A percentile compares a stretch with the other conserved stretches of the same genome.
Evolutionary conservation across 768 basidiomycete species (phyloP).

Genomic region (Lactarius sanguifluus): DNA sequence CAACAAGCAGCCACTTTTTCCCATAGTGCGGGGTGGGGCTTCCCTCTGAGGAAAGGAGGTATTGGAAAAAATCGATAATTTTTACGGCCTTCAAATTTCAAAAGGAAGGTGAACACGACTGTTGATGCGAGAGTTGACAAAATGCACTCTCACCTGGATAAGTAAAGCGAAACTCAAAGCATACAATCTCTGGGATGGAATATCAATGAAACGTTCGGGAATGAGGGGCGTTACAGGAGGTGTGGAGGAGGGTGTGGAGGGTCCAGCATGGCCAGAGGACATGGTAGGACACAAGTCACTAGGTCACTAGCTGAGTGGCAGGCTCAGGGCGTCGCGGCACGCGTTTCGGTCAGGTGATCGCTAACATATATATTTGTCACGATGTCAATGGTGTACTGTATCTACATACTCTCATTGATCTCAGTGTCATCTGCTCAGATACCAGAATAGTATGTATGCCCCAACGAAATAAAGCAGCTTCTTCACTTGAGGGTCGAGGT

Average conservation of each 20-base stretch:
- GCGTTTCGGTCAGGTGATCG: constrained; percentile 20
- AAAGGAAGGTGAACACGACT: background rate
- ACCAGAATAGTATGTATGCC: constrained; percentile 61
- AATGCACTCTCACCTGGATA: constrained; percentile 57
- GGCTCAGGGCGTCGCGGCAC: constrained; percentile 1
- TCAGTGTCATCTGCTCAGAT: constrained; percentile 32
- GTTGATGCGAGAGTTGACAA: background rate
- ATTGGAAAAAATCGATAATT: constrained; percentile 64
- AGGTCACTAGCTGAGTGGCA: background rate
- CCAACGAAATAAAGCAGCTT: constrained; percentile 60
- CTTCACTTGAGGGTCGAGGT: constrained; percentile 67
- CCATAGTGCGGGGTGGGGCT: constrained; percentile 42
- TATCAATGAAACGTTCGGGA: constrained; percentile 69
- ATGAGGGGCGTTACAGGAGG: constrained; percentile 50
- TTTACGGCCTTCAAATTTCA: constrained; percentile 63
- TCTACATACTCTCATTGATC: background rate
- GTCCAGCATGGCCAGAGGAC: constrained; percentile 18
- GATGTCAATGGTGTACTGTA: background rate
- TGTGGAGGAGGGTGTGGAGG: constrained; percentile 9
- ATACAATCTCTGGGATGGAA: constrained; percentile 79
- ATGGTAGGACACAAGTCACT: background rate
- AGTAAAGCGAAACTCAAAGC: constrained; percentile 71
- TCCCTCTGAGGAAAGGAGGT: constrained; percentile 47
- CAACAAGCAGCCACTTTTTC: constrained; percentile 72
- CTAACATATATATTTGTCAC: background rate